These are phyloP conservation scores for Alternaria hordeiaustralica DNA, from an alignment of 2,329 filamentous ascomycete genomes.

Conservation along the genomic window DNA sequence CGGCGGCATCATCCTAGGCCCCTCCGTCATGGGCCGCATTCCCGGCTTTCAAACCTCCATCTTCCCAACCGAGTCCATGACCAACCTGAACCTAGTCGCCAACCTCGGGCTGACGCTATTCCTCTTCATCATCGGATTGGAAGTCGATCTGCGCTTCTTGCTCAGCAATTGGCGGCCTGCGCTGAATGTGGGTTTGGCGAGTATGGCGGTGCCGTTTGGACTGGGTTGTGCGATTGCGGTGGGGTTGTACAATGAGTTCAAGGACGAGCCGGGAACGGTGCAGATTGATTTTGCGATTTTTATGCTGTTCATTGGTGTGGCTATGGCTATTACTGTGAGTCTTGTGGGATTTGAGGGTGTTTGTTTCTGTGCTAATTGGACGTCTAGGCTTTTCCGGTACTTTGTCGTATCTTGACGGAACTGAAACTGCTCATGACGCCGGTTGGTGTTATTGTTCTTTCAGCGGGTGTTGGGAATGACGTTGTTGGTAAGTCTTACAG, in stretches of 20 bases:
- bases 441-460: conserved; percentile 86
- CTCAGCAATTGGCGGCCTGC: conserved; percentile 82
- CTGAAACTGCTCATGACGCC: conserved; percentile 82
- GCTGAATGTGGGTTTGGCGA: conserved; percentile 75
- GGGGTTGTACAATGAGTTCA: conserved; percentile 79
- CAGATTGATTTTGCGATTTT: conserved; percentile 67
- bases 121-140: conserved; percentile 85
- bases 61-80: conserved; percentile 77
- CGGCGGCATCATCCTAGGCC: conserved; percentile 83
- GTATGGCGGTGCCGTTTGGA: conserved; percentile 83
- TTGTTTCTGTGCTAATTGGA: conserved; percentile 12
- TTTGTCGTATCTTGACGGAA: conserved; percentile 92
- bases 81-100: conserved; percentile 76
- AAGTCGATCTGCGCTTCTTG: conserved; percentile 82
- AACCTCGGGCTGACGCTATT: conserved; percentile 86
- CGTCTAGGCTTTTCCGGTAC: conserved; percentile 75
- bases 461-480: conserved; percentile 92
- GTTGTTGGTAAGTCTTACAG: conserved; percentile 63
- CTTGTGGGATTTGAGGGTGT: accelerated
- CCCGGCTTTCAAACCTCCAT: conserved; percentile 78
- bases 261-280: conserved; percentile 61
- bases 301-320: conserved; percentile 86
- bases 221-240: conserved; percentile 81
- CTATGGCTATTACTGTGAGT: conserved; percentile 84
- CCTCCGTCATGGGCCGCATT: conserved; percentile 86